These are phyloP conservation scores for Globisporangium rhizosaccharum DNA, from an alignment of 352 stramenopile genomes.

Conservation along the genomic window DNA sequence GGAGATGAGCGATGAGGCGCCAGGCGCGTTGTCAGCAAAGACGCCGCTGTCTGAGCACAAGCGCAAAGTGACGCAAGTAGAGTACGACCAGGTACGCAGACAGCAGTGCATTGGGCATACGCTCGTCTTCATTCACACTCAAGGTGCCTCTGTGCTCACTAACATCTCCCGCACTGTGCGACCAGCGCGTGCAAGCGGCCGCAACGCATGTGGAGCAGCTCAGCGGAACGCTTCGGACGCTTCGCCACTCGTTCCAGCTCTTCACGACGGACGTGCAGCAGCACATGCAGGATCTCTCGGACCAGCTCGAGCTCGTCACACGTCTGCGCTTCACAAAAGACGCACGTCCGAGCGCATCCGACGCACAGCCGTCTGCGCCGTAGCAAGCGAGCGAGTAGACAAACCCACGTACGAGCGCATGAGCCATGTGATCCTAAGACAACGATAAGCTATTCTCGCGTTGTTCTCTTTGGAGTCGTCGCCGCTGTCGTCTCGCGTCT, in stretches of 20 bases:
- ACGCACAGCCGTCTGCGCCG: not conserved
- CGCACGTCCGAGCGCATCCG: not conserved
- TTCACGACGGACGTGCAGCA: conserved; percentile 46
- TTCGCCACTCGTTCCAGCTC: conserved; percentile 50
- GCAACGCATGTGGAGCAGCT: conserved; percentile 34
- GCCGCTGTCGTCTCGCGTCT: too few relatives aligned
- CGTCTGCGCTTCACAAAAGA: not conserved
- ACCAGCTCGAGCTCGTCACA: conserved; percentile 33
- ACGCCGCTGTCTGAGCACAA: too few relatives aligned
- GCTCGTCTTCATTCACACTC: not conserved
- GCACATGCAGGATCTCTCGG: conserved; percentile 45
- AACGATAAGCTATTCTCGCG: too few relatives aligned
- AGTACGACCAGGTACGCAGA: not conserved
- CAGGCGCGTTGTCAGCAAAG: not conserved
- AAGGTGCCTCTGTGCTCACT: not conserved
- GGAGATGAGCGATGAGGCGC: not conserved
- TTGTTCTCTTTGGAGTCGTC: too few relatives aligned
- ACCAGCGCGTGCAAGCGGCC: conserved; percentile 25
- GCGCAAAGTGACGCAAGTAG: not conserved
- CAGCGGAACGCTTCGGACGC: conserved; percentile 29
- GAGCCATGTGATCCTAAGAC: too few relatives aligned
- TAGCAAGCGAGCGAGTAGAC: not conserved
- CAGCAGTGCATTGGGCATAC: not conserved
- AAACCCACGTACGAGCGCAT: too few relatives aligned
- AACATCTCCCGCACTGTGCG: not conserved